phyloP scores from a whole-genome alignment of 768 basidiomycete species.

The Pisolithus sp. region DNA sequence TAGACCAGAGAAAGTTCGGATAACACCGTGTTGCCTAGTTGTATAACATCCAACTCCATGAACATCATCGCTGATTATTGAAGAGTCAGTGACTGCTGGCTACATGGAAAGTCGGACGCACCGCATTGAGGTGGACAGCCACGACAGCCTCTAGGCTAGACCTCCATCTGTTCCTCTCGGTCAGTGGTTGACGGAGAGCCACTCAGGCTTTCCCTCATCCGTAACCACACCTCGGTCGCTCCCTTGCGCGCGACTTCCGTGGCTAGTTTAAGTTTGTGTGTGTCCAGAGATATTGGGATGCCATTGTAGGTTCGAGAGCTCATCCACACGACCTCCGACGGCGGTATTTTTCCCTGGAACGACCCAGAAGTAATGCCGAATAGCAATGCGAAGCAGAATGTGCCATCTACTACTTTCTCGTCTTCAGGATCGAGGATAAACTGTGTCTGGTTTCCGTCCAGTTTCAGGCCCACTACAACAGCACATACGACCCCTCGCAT shows the following conservation, averaged over 20 bases:
- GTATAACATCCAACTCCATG: too few relatives aligned
- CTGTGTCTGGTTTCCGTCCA: slow-evolving; percentile 6
- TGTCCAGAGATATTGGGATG: slow-evolving; percentile 27
- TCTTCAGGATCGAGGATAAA: slow-evolving; percentile 51
- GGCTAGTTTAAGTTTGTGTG: slow-evolving; percentile 37
- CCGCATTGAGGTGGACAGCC: neutral
- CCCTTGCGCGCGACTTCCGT: slow-evolving; percentile 43
- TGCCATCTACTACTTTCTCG: slow-evolving; percentile 31
- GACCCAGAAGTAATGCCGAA: slow-evolving; percentile 21
- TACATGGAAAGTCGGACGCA: neutral
- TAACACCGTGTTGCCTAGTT: too few relatives aligned
- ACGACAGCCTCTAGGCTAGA: slow-evolving; percentile 6
- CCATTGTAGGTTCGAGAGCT: slow-evolving; percentile 14
- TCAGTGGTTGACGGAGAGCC: slow-evolving; percentile 16
- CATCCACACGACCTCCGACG: slow-evolving; percentile 24
- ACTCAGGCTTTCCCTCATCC: slow-evolving; percentile 40
- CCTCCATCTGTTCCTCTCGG: slow-evolving; percentile 39
- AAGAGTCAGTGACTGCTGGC: too few relatives aligned
- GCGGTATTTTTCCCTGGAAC: slow-evolving; percentile 9
- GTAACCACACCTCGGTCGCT: slow-evolving; percentile 41
- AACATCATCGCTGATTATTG: too few relatives aligned
- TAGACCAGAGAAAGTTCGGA: too few relatives aligned
- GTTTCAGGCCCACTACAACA: slow-evolving; percentile 44
- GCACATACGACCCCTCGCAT: slow-evolving; percentile 75
- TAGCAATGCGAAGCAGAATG: slow-evolving; percentile 70